Evolutionary conservation across 73 alveolate species (phyloP).

Genomic region (Paramecium bursaria): DNA sequence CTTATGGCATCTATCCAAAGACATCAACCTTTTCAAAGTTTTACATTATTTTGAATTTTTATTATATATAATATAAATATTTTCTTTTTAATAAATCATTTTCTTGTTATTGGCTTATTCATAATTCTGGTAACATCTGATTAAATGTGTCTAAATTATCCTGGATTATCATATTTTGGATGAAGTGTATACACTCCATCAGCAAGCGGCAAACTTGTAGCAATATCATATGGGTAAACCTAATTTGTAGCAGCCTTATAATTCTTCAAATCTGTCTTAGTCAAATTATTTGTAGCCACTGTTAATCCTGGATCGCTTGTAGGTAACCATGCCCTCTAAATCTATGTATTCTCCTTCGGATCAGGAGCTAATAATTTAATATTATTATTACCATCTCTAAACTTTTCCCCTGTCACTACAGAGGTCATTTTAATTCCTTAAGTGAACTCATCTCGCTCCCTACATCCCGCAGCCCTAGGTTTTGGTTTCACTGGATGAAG

Average conservation of each 20-base stretch:
- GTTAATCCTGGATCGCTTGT: constrained; percentile 48
- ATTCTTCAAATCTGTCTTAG: not conserved
- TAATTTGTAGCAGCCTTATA: constrained; percentile 21
- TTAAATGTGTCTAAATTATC: constrained; percentile 49
- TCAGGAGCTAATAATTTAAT: constrained; percentile 9
- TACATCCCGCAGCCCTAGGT: constrained; percentile 23
- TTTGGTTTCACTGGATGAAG: not conserved
- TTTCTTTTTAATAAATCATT: constrained; percentile 40
- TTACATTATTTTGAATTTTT: constrained; percentile 20
- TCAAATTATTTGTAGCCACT: constrained; percentile 26
- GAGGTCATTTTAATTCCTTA: constrained; percentile 43
- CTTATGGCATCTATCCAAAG: constrained; percentile 78
- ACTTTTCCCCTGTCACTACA: constrained; percentile 49
- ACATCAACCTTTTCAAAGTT: constrained; percentile 69
- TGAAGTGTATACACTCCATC: constrained; percentile 53
- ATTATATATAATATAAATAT: constrained; percentile 17
- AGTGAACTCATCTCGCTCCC: constrained; percentile 51
- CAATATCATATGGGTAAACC: constrained; percentile 42
- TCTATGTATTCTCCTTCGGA: constrained; percentile 41
- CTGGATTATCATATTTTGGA: constrained; percentile 45
- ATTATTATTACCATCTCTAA: constrained; percentile 4
- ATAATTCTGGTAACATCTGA: constrained; percentile 43
- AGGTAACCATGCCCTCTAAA: constrained; percentile 31
- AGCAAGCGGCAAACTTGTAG: constrained; percentile 47
- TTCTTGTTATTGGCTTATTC: constrained; percentile 55